Evolutionary conservation across 257 asterid species (phyloP), one percentile per base, ranked within the genome.

Genomic region (Ajuga chamaepitys): DNA sequence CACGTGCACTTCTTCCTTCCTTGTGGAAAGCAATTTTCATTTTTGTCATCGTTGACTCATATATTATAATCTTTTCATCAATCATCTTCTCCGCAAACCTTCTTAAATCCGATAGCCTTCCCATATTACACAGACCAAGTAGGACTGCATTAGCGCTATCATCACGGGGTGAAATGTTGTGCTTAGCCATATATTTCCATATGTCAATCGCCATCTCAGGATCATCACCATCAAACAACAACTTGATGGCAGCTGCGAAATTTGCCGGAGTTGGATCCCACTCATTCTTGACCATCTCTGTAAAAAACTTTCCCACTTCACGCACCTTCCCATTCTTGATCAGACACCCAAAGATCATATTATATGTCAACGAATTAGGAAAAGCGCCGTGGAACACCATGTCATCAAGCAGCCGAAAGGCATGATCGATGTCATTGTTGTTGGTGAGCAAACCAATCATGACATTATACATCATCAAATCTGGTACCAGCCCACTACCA

Each of bases 281-380:
- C 75, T 88, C 95, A 67, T 88, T 88, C 83, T 83, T 88, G 59
- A 79, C 67, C 88, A 88, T 88, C 84, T 88, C 95, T 16, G 56
- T 37, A 64, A 83, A 85, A 81, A 88, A 88, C 58, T 67, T 81
- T 10, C 81, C 76, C 25, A 75, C 85, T 67, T 81, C 84, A 13
- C 66, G 74, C 22, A 75, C 83, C 74, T 81, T 83, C 75, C 68
- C 76, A 59, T 79, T 78, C 78, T 74, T 88, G 63, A 88, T 74
- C 88, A 88, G 66, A 50, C 95, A 85, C 32, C 57, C 81, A 41
- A 88, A 77, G 25, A 88, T 80, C 86, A 78, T 75, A 70, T 83
- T 88, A 78, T 88, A 88, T 1, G 90, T 85, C 77, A 72, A 50
- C 16, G 83, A 80, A 78, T 85, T 79, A 42, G 95, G 90, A 78